A percentile compares a stretch with the other conserved stretches of the same genome.
phyloP scores from a whole-genome alignment of 441 rosid species.

The Codiaeum variegatum region DNA sequence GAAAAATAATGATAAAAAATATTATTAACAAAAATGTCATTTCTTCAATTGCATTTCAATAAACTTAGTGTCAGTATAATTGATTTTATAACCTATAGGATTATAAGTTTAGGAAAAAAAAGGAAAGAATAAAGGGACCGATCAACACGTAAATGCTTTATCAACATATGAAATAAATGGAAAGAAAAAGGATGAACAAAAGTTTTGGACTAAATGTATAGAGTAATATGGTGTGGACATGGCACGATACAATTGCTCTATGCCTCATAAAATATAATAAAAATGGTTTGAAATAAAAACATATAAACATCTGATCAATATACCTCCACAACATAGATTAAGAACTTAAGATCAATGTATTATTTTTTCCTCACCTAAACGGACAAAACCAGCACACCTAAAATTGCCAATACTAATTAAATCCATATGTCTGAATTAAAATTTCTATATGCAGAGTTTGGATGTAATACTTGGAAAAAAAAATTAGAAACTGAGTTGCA shows the following conservation, averaged over 20 bases:
- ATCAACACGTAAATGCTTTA: too few relatives aligned
- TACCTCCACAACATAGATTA: constrained; percentile 24
- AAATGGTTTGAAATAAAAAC: constrained; percentile 33
- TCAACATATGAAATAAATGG: constrained; percentile 26
- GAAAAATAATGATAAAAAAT: too few relatives aligned
- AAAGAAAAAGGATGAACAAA: not conserved
- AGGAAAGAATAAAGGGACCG: too few relatives aligned
- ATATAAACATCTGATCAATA: constrained; percentile 30
- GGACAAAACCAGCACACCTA: constrained; percentile 43
- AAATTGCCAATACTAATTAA: constrained; percentile 40
- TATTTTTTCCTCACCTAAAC: constrained; percentile 32
- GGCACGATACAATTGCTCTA: not conserved
- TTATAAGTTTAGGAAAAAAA: too few relatives aligned
- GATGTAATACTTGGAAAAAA: too few relatives aligned
- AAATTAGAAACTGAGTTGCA: too few relatives aligned
- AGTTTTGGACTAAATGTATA: not conserved
- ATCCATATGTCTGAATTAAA: constrained; percentile 32
- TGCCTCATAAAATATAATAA: constrained; percentile 29
- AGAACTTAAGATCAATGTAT: constrained; percentile 8
- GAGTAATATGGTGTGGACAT: not conserved
- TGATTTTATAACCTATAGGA: too few relatives aligned
- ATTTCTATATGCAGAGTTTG: constrained; percentile 37
- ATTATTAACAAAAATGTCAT: too few relatives aligned
- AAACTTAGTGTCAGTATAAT: too few relatives aligned
- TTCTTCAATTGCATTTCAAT: too few relatives aligned